These are phyloP conservation scores for Diaporthe citriasiana DNA, from an alignment of 2,329 filamentous ascomycete species.

Conservation along the genomic window DNA sequence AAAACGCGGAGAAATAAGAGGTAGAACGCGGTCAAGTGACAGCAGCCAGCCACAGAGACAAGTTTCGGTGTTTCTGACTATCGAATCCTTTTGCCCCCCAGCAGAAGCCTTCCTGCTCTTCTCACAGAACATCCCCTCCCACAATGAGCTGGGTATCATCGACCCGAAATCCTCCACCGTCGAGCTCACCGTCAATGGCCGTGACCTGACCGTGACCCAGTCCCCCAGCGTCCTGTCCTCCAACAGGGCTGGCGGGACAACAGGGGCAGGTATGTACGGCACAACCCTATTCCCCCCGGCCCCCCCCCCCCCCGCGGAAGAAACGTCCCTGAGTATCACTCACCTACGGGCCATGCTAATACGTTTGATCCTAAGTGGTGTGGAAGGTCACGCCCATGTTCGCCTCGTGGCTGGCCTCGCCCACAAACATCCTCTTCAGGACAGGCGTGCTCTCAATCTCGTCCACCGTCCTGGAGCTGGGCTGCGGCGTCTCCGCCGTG, in stretches of 20 bases:
- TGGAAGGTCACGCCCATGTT: slow-evolving; percentile 93
- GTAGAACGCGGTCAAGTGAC: neutral
- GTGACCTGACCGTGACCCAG: slow-evolving; percentile 83
- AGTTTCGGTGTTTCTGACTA: slow-evolving; percentile 32
- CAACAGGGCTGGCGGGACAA: slow-evolving; percentile 73
- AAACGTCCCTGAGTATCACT: neutral
- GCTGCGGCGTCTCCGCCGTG: slow-evolving; percentile 88
- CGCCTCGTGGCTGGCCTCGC: slow-evolving; percentile 81
- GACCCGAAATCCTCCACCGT: slow-evolving; percentile 77
- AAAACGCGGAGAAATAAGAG: neutral
- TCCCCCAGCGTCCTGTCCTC: slow-evolving; percentile 87
- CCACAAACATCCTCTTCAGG: slow-evolving; percentile 73
- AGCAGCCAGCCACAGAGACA: no score
- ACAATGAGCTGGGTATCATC: slow-evolving; percentile 85
- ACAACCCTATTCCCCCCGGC: neutral
- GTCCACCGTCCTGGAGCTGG: slow-evolving; percentile 83
- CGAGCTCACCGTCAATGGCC: slow-evolving; percentile 76
- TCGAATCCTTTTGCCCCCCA: neutral
- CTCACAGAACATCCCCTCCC: slow-evolving; percentile 79
- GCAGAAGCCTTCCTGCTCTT: slow-evolving; percentile 92
- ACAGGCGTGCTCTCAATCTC: slow-evolving; percentile 62
- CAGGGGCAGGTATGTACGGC: slow-evolving; percentile 61
- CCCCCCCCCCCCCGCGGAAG: no score
- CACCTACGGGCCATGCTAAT: neutral
- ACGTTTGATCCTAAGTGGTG: slow-evolving; percentile 68